Conservation (phyloP, 768 basidiomycete species). For the Leccinum boreale region DNA sequence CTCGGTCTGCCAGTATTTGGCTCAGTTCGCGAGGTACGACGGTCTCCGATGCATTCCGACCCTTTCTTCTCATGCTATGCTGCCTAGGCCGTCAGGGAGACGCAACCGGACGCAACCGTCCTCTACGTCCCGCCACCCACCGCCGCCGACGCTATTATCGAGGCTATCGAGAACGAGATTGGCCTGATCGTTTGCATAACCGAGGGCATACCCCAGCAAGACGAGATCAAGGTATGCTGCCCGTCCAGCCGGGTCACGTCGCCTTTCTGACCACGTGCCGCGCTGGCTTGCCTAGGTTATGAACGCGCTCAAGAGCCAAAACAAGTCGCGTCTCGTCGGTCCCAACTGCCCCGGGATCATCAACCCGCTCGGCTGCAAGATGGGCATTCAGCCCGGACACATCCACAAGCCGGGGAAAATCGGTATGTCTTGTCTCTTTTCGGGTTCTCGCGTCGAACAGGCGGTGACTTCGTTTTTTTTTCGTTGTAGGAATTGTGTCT, state of each 20-base stretch:
- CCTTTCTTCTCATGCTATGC: slow-evolving; percentile 6
- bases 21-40: slow-evolving; percentile 76
- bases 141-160: slow-evolving; percentile 96
- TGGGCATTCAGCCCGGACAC: slow-evolving; percentile 98
- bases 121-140: slow-evolving; percentile 97
- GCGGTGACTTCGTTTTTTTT: not conserved
- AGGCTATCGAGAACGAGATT: slow-evolving; percentile 98
- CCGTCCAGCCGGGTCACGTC: not conserved
- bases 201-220: slow-evolving; percentile 96
- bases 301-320: slow-evolving; percentile 92
- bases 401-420: slow-evolving; percentile 97
- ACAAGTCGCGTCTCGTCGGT: slow-evolving; percentile 91
- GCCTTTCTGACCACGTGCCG: not conserved
- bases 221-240: slow-evolving; percentile 80
- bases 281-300: slow-evolving; percentile 54
- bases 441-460: not conserved
- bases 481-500: slow-evolving; percentile 76
- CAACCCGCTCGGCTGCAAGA: slow-evolving; percentile 96
- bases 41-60: not conserved
- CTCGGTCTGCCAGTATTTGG: slow-evolving; percentile 95
- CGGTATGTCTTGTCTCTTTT: slow-evolving; percentile 46
- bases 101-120: slow-evolving; percentile 88
- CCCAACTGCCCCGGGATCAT: slow-evolving; percentile 99
- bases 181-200: slow-evolving; percentile 97
- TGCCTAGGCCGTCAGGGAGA: slow-evolving; percentile 77